Conservation (phyloP, 139 green algal genomes). For the Asterochloris sp. region DNA sequence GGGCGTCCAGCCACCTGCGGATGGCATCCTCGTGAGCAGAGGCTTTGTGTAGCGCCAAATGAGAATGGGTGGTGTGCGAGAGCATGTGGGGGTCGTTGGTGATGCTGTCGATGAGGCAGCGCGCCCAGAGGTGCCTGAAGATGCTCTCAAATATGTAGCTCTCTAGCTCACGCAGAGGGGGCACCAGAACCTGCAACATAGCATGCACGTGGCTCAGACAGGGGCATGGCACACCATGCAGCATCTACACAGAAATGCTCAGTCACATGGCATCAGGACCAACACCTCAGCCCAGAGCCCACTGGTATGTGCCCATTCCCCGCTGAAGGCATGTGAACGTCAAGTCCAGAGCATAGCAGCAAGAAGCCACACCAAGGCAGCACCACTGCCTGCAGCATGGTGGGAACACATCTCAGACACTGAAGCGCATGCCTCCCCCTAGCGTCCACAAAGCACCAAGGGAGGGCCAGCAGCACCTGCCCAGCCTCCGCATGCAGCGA, state of each 20-base stretch:
- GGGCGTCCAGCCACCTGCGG: constrained; percentile 61
- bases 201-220: background rate
- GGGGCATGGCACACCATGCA: background rate
- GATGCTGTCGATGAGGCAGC: constrained; percentile 26
- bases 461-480: background rate
- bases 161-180: constrained; percentile 57
- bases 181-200: constrained; percentile 41
- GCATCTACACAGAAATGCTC: too few species aligned
- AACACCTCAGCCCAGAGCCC: too few species aligned
- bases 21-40: constrained; percentile 60
- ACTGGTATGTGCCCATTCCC: too few species aligned
- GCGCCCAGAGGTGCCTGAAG: constrained; percentile 47
- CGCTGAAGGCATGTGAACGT: too few species aligned
- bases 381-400: too few species aligned
- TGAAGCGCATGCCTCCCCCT: background rate
- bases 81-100: constrained; percentile 9
- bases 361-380: too few species aligned
- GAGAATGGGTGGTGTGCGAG: background rate
- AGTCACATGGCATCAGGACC: too few species aligned
- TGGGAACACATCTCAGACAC: background rate
- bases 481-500: background rate
- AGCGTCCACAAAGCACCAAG: background rate
- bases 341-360: too few species aligned
- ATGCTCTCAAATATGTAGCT: constrained; percentile 52
- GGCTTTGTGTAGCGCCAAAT: background rate